Percentiles rank a stretch among this genome's conserved stretches.
phyloP scores from a whole-genome alignment of 805 yeast species.

The Yamadazyma insecticola region DNA sequence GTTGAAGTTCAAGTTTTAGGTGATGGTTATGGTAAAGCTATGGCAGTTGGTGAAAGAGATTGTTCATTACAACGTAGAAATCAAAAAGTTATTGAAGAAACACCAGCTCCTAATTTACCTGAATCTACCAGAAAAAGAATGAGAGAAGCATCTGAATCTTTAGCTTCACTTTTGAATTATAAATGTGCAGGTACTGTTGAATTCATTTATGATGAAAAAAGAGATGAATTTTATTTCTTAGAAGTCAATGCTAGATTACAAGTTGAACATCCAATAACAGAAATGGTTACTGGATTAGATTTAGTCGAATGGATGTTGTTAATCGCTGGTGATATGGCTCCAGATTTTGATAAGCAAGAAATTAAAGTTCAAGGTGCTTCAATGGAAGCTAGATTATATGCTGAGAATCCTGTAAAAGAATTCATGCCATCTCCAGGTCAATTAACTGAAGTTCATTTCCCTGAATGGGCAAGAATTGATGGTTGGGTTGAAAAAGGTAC shows the following conservation, averaged over 20 bases:
- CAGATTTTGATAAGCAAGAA: constrained; percentile 55
- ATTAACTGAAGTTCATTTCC: constrained; percentile 78
- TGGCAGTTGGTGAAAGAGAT: constrained; percentile 95
- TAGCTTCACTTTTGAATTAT: constrained; percentile 80
- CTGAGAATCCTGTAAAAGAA: constrained; percentile 94
- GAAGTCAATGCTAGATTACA: constrained; percentile 96
- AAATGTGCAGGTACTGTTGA: constrained; percentile 98
- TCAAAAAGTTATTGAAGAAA: constrained; percentile 94
- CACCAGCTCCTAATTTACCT: constrained; percentile 95
- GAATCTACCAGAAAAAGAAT: constrained; percentile 67
- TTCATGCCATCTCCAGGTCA: constrained; percentile 97
- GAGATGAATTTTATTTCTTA: constrained; percentile 89
- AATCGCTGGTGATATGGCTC: constrained; percentile 87
- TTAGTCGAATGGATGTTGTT: constrained; percentile 95
- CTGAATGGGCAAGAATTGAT: constrained; percentile 89
- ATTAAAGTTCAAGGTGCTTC: constrained; percentile 77
- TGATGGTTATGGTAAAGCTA: constrained; percentile 89
- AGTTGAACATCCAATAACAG: constrained; percentile 97
- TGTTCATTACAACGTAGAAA: constrained; percentile 97
- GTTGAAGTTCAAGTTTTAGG: constrained; percentile 97
- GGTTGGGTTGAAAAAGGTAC: constrained; percentile 93
- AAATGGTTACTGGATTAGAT: constrained; percentile 90
- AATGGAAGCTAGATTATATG: constrained; percentile 95
- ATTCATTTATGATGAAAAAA: constrained; percentile 79
- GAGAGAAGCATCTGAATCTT: constrained; percentile 79